A percentile compares a stretch with the other conserved stretches of the same genome.
Conservation (phyloP, 768 basidiomycete genomes). For the Ramaria sp. region DNA sequence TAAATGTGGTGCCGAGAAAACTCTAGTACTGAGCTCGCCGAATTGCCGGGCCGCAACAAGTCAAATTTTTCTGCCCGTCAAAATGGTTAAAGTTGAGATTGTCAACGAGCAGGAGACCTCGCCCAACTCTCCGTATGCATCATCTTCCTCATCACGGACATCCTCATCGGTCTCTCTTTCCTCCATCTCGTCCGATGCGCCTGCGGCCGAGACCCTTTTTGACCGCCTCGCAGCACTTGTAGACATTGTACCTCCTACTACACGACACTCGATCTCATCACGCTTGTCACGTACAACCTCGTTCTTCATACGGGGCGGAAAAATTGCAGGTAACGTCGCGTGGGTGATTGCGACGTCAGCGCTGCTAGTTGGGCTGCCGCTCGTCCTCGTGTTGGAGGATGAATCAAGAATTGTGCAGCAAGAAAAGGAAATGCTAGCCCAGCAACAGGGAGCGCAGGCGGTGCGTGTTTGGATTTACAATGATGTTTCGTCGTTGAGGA, state of each 20-base stretch:
- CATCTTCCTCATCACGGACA: constrained; percentile 63
- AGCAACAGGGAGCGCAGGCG: constrained; percentile 88
- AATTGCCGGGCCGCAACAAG: neutral
- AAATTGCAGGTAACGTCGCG: constrained; percentile 75
- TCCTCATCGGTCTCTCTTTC: constrained; percentile 66
- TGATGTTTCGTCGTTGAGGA: constrained; percentile 3
- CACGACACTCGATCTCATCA: constrained; percentile 63
- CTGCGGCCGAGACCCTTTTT: constrained; percentile 69
- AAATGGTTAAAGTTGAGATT: constrained; percentile 92
- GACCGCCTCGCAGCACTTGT: constrained; percentile 87
- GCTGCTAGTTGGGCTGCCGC: constrained; percentile 84
- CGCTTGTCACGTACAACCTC: constrained; percentile 48
- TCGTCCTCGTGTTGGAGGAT: constrained; percentile 90
- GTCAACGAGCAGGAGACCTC: constrained; percentile 70
- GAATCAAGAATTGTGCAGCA: constrained; percentile 91
- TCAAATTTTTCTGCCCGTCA: constrained; percentile 1
- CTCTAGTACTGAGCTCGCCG: neutral
- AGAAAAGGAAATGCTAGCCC: constrained; percentile 88
- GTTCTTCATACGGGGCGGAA: constrained; percentile 56
- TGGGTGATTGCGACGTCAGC: constrained; percentile 95
- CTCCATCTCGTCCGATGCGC: constrained; percentile 62
- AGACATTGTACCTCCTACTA: constrained; percentile 91
- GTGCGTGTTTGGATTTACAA: constrained; percentile 32
- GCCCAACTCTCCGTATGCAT: constrained; percentile 58
- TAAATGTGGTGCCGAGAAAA: too few relatives aligned